phyloP scores from a whole-genome alignment of 2,329 filamentous ascomycete species.

The Alternaria sp. region DNA sequence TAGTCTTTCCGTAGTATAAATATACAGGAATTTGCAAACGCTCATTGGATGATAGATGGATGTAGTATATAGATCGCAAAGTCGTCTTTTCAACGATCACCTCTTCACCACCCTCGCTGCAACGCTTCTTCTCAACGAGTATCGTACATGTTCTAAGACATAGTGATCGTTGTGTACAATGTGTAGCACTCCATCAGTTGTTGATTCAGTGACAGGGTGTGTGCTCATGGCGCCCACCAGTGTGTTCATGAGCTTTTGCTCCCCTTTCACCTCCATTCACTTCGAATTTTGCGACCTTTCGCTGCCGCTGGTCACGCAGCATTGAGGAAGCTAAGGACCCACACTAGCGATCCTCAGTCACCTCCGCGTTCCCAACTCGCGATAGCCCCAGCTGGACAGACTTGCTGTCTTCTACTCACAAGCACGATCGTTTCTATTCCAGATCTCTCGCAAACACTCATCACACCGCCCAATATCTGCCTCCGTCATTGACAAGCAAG shows the following conservation, averaged over 20 bases:
- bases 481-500: background rate
- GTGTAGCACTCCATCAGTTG: no score
- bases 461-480: fast-evolving
- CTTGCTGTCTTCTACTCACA: background rate
- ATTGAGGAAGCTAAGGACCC: background rate
- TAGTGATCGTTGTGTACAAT: background rate
- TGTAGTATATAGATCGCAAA: no score
- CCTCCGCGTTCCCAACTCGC: background rate
- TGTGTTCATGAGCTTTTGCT: background rate
- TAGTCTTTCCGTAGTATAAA: background rate
- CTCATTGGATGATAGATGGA: no score
- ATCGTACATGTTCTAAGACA: no score
- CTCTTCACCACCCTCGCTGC: no score
- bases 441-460: background rate
- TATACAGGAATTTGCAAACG: no score
- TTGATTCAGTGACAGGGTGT: background rate
- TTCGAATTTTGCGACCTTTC: background rate
- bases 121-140: no score
- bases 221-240: background rate
- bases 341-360: background rate
- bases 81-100: no score
- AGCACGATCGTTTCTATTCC: background rate
- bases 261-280: background rate
- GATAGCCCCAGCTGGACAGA: background rate
- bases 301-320: background rate